These are phyloP conservation scores for Thalassiosira livingstoniorum DNA, from an alignment of 352 stramenopile genomes.

Conservation along the genomic window DNA sequence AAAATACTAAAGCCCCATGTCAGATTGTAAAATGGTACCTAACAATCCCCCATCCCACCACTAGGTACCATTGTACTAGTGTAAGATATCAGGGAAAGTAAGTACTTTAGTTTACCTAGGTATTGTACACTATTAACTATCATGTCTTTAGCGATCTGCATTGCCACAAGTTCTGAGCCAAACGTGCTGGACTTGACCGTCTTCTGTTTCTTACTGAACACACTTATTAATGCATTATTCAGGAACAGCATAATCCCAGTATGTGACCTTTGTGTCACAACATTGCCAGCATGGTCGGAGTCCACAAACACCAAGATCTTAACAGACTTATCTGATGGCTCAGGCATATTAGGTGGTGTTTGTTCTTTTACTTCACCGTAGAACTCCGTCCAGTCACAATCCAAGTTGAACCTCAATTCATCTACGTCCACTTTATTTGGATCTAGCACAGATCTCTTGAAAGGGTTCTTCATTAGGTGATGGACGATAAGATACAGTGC, in stretches of 20 bases:
- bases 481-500: slow-evolving; percentile 42
- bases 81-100: too few relatives aligned
- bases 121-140: too few relatives aligned
- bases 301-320: slow-evolving; percentile 40
- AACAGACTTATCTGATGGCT: slow-evolving; percentile 36
- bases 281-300: slow-evolving; percentile 59
- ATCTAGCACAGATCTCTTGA: slow-evolving; percentile 37
- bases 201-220: slow-evolving; percentile 61
- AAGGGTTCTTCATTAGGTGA: slow-evolving; percentile 38
- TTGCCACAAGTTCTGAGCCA: slow-evolving; percentile 59
- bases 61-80: too few relatives aligned
- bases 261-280: slow-evolving; percentile 55
- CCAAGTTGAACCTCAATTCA: slow-evolving; percentile 8
- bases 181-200: slow-evolving; percentile 64
- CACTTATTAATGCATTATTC: slow-evolving; percentile 46
- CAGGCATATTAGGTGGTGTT: slow-evolving; percentile 38
- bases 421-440: slow-evolving; percentile 3
- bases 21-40: too few relatives aligned
- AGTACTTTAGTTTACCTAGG: too few relatives aligned
- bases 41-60: too few relatives aligned
- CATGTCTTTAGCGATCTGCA: slow-evolving; percentile 61
- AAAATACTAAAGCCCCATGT: too few relatives aligned
- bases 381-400: slow-evolving; percentile 54
- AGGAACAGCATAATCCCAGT: slow-evolving; percentile 63
- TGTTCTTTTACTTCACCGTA: slow-evolving; percentile 55